A percentile compares a stretch with the other conserved stretches of the same genome.
These are phyloP conservation scores for Lactarius tabidus DNA, from an alignment of 768 basidiomycete genomes.

Conservation along the genomic window DNA sequence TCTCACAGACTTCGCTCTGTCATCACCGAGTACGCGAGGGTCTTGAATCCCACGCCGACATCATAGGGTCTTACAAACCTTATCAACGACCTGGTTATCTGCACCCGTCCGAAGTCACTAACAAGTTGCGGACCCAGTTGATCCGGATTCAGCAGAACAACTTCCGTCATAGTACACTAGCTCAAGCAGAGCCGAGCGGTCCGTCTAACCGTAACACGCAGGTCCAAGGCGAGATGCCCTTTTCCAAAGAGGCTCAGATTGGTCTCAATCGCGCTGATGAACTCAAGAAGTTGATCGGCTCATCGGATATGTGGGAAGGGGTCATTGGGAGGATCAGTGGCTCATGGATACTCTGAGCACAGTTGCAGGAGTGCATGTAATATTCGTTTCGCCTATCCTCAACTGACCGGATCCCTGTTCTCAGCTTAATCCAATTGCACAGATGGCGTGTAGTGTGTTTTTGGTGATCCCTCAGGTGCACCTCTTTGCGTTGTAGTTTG, in stretches of 20 bases:
- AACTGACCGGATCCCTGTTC: background rate
- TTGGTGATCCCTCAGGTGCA: background rate
- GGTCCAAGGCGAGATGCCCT: too few relatives aligned
- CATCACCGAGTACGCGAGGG: too few relatives aligned
- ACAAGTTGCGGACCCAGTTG: too few relatives aligned
- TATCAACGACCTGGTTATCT: too few relatives aligned
- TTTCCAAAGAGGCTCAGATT: background rate
- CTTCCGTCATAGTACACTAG: too few relatives aligned
- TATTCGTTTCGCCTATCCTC: background rate
- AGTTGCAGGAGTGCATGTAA: background rate
- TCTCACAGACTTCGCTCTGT: too few relatives aligned
- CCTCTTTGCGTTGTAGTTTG: background rate
- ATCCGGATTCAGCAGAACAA: too few relatives aligned
- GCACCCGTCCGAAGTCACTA: too few relatives aligned
- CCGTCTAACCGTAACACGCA: too few relatives aligned
- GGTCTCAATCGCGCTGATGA: background rate
- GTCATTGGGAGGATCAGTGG: background rate
- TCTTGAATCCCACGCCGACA: too few relatives aligned
- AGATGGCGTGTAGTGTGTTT: background rate
- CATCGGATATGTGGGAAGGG: background rate
- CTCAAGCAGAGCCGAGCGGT: too few relatives aligned
- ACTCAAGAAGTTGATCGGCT: background rate
- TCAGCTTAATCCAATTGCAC: background rate
- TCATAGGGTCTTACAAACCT: too few relatives aligned
- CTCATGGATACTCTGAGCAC: background rate